Base-by-base conservation (phyloP, 257 asterid genomes). In the Scutellaria galericulata region DNA sequence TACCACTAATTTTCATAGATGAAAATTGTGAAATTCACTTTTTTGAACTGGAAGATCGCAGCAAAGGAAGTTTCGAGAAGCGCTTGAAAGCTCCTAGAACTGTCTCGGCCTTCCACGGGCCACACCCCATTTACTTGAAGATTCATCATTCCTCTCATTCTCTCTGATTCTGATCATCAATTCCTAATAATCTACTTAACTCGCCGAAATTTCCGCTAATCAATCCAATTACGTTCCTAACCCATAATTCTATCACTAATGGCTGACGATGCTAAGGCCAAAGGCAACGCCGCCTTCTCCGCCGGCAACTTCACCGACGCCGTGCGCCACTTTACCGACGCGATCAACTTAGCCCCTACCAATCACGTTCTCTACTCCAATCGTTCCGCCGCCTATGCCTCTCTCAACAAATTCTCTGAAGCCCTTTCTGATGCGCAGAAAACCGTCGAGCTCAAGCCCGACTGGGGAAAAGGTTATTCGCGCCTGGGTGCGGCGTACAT, bases 221-320 rank as follows among this genome's bases (percentile, higher is more conserved):
- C 20, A 45, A 7, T 45, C 20, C 64, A 12, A 58, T 58, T 20
- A 8, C 12, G 8, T 6, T 52, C 35, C 14, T 53, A 55, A n/a
- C 46, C 46, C 7, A 6, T 24, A 60, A 37, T 39, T 4, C 0
- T 4, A 60, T 7, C 18, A 37, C 10, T 57, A 11, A 57, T 93
- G 98, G 96, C 98, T 7, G 96, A 91, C 57, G 96, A 91, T 86
- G 97, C 97, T 2, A 93, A 93, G 75, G 96, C 93, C 13, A 89
- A 83, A 78, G 98, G 98, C 48, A 91, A 93, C 84, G 92, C 93
- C 8, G 96, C 98, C 10, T 93, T 93, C 90, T 74, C 98, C 54
- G 83, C 95, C 83, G 96, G 97, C 18, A 81, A 86, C 0, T 88
- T 69, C 80, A 66, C 68, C 51, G 92, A 85, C 2, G 98, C 98